phyloP scores from a whole-genome alignment of 495 filamentous ascomycete genomes.

The Arthonia radiata region DNA sequence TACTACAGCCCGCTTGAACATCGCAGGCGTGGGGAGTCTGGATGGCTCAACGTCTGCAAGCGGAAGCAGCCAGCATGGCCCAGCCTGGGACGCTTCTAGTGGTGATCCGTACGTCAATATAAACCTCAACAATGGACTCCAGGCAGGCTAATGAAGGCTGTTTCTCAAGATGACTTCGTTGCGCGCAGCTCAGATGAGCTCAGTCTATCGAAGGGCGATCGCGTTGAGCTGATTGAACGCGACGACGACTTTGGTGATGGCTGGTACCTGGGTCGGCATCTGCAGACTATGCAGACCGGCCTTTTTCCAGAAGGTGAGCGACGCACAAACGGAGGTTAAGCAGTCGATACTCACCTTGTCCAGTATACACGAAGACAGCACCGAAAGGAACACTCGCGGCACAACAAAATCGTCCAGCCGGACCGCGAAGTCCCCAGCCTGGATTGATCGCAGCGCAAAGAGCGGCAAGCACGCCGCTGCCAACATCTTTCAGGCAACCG shows the following conservation, averaged over 20 bases:
- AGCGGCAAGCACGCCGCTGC: neutral
- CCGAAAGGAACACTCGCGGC: constrained; percentile 10
- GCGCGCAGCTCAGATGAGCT: constrained; percentile 84
- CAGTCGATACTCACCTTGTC: neutral
- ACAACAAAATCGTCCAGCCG: too few species aligned
- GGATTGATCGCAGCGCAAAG: neutral
- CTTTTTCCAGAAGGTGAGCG: constrained; percentile 71
- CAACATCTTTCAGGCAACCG: too few species aligned
- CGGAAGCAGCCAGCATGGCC: constrained; percentile 19
- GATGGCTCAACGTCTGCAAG: constrained; percentile 22
- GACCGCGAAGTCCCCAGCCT: neutral
- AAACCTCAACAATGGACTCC: constrained; percentile 3
- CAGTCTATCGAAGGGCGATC: constrained; percentile 62
- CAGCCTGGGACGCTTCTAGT: constrained; percentile 43
- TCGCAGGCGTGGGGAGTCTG: too few species aligned
- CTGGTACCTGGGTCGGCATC: constrained; percentile 79
- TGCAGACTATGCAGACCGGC: constrained; percentile 47
- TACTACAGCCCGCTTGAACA: too few species aligned
- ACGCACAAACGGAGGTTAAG: neutral
- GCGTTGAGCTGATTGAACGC: constrained; percentile 74
- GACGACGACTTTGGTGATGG: constrained; percentile 97
- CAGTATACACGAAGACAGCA: constrained; percentile 17
- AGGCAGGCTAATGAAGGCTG: neutral
- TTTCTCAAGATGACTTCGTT: constrained; percentile 52
- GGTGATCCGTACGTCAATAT: constrained; percentile 45